phyloP scores from a whole-genome alignment of 805 yeast genomes.

The Barnettozyma populi region DNA sequence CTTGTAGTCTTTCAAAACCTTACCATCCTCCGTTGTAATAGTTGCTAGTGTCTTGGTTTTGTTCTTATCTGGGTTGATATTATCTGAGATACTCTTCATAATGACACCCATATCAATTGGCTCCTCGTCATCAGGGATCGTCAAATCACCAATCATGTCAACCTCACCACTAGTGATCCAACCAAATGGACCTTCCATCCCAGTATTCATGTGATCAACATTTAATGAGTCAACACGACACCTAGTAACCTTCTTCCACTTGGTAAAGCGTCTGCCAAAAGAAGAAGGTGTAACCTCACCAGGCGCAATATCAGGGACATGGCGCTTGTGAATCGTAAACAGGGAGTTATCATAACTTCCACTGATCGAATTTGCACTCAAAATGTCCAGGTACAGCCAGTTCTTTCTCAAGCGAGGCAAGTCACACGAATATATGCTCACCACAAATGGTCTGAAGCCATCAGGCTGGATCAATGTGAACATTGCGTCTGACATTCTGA shows the following conservation, averaged over 20 bases:
- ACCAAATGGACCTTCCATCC: slow-evolving; percentile 91
- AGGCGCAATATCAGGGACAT: slow-evolving; percentile 23
- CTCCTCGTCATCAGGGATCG: slow-evolving; percentile 61
- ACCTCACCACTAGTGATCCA: slow-evolving; percentile 94
- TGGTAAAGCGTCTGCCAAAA: slow-evolving; percentile 15
- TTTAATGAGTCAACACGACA: slow-evolving; percentile 79
- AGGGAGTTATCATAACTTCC: slow-evolving; percentile 92
- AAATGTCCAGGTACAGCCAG: slow-evolving; percentile 85
- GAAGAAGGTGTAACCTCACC: background rate
- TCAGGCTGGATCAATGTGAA: slow-evolving; percentile 79
- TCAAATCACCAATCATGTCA: slow-evolving; percentile 87
- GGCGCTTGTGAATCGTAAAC: slow-evolving; percentile 84
- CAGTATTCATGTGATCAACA: slow-evolving; percentile 85
- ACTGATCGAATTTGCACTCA: slow-evolving; percentile 77
- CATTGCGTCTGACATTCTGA: slow-evolving; percentile 78
- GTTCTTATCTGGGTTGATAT: slow-evolving; percentile 21
- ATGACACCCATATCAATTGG: slow-evolving; percentile 44
- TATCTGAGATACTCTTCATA: slow-evolving; percentile 41
- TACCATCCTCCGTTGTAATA: slow-evolving; percentile 4
- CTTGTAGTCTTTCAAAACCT: slow-evolving; percentile 20
- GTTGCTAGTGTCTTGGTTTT: background rate
- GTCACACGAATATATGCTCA: slow-evolving; percentile 84
- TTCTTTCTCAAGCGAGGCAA: slow-evolving; percentile 77
- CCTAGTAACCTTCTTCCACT: slow-evolving; percentile 64
- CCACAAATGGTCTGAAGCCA: slow-evolving; percentile 76